These are phyloP conservation scores for Entamoeba invadens DNA, from an alignment of 208 protist genomes.

Conservation along the genomic window DNA sequence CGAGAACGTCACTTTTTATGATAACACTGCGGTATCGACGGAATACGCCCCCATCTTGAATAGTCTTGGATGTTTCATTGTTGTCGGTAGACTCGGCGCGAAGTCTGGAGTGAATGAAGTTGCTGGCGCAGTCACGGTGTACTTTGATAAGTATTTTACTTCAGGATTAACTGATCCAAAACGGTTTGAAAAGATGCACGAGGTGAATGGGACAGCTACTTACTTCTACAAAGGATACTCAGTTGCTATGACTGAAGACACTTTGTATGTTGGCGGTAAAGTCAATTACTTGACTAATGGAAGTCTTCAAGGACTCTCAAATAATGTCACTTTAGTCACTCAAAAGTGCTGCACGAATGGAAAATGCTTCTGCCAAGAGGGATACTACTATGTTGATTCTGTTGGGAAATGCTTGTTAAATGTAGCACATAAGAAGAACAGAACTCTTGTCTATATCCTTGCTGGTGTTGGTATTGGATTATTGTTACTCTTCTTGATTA, in stretches of 20 bases:
- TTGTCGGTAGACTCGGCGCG: background rate
- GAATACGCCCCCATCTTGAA: background rate
- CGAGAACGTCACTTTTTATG: background rate
- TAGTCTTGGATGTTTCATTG: background rate
- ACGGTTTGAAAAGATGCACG: background rate
- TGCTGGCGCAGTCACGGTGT: background rate
- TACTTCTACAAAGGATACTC: background rate
- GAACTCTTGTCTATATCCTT: too few species aligned
- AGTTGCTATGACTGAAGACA: background rate
- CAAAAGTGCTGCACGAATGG: background rate
- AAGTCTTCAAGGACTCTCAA: background rate
- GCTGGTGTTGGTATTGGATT: too few species aligned
- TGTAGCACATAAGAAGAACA: too few species aligned
- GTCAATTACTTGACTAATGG: background rate
- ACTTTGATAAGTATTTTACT: background rate
- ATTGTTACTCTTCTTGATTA: too few species aligned
- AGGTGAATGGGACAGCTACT: background rate
- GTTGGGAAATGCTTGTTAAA: too few species aligned
- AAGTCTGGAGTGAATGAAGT: background rate
- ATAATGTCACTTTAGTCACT: background rate
- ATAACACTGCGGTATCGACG: background rate
- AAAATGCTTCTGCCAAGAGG: background rate
- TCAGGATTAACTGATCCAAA: background rate
- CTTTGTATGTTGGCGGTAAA: background rate
- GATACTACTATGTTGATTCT: background rate